Evolutionary conservation across 306 rosid genomes (phyloP), one percentile per base, ranked within the genome.

Genomic region (Betula pendula): DNA sequence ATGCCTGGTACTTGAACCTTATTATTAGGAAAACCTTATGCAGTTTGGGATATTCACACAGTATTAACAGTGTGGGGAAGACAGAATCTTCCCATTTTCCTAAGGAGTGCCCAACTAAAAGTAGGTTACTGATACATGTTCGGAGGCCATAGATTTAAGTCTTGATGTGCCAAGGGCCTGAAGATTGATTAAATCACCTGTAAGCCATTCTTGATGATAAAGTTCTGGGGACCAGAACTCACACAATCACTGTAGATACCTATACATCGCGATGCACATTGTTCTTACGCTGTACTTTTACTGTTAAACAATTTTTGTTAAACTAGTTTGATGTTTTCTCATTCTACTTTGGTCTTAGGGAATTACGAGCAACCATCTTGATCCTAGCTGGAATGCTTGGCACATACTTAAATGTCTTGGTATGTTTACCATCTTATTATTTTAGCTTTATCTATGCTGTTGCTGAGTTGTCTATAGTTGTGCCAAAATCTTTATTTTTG

Each of bases 311-410:
- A 24, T 33, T 59, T 33, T 1, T 45, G 8, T 22, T 59, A 71
- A 55, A 47, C 44, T 44, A 25, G 29, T 38, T 24, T 78, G 56
- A 72, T 62, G 40, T 47, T 60, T 56, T 56, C 70, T 69, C 67
- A 48, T 70, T 68, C 81, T 74, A 68, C 81, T 81, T 68, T 76
- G 82, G 79, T 82, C 43, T 75, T 68, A 95, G 99, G 96, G 91
- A 91, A 82, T 79, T 95, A 79, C 90, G 96, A 70, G 83, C 84
- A 33, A 89, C 89, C 83, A 50, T 87, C 55, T 12, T 85, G 74
- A 80, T 95, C 89, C 79, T 95, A 82, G 88, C 84, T 74, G 99
- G 99, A 86, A 95, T 95, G 97, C 90, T 95, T 66, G 89, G 82
- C 78, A 95, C 99, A 38, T 95, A 89, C 89, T 77, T 95, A 40